Base-by-base conservation (phyloP, 2,329 filamentous ascomycete species). In the Trichoderma atroviride region DNA sequence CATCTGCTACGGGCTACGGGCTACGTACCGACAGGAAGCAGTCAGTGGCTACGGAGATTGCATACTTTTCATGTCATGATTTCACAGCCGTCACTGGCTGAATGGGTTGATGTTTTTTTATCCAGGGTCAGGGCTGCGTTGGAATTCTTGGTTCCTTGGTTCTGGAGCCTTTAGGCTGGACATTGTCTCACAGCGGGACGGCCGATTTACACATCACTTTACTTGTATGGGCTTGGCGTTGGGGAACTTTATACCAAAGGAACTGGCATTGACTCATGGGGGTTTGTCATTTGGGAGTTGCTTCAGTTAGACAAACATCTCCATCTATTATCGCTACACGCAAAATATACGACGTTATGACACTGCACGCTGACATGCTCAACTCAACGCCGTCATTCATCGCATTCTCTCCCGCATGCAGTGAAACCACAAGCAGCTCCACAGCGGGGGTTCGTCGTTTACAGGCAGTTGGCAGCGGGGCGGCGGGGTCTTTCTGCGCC, bases 371-470 rank as follows among this genome's bases (percentile, higher is more conserved):
- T 5, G n/a, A 11, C 7, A 47, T 50, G n/a, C 10, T 43, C 40
- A 43, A 3, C 40, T n/a, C 40, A 19, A 19, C 7, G 19, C 16
- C 40, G 16, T 43, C 16, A 19, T 43, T 19, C 1, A 19, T 43
- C 37, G 6, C 37, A 29, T 43, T 24, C 43, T 27, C 58, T 43
- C 29, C n/a, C 24, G 19, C 19, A 37, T 60, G 43, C 64, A 67
- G 55, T 56, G 37, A 55, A 55, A 65, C 35, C 16, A 5, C 22
- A 52, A 52, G 5, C 9, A 11, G 58, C 33, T 60, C 68, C 68
- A 70, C 62, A 60, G 68, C 68, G 68, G 68, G 68, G 68, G 68
- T 62, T 47, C 60, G 3, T 35, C 33, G 33, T 35, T 35, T 67
- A 43, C 37, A 66, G n/a, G 55, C 31, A 22, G n/a, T 16, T 24